Base-by-base conservation (phyloP, 2,329 filamentous ascomycete genomes). In the Colletotrichum sp. region DNA sequence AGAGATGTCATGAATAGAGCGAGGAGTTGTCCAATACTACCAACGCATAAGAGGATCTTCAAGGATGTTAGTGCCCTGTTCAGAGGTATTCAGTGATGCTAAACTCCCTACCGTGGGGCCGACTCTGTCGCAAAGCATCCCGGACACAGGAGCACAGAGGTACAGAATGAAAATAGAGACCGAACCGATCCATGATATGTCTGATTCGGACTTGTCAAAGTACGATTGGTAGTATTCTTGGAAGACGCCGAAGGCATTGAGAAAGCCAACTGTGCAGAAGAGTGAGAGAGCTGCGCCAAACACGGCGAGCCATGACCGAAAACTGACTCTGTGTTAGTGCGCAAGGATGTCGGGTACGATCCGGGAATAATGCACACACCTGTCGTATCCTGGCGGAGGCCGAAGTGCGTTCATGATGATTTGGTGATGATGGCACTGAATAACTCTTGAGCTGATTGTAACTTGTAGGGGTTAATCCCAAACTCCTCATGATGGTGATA, bases 141-240 rank as follows among this genome's bases (percentile, higher is more conserved):
- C 85, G 4, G 83, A 59, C 31, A 66, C 29, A 8, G 70, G 66
- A 2, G 51, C 70, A 6, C 59, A 76, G 7, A 86, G 77, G 24
- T 86, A 78, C 21, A 89, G 80, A 4, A 90, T 77, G 54, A 85
- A 87, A 1, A 81, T 81, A 67, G 88, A 87, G 5, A 87, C 77
- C 6, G 86, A 85, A 16, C 87, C 87, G 18, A 89, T 86, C 82
- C 81, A 87, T 8, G 86, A 82, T 9, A 87, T 85, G 36, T 66
- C 61, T 6, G 71, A 71, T 27, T 66, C 54, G 38, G 71, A 63
- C 21, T 61, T 66, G 2, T 8, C n/a, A 24, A 77, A 73, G 0
- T 82, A 81, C 43, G 79, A 83, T 55, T 77, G 76, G 75, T 90
- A 90, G 79, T 89, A 89, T 8, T 86, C 85, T 73, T 90, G 87